Conservation (phyloP, 768 basidiomycete genomes). For the Hirschioporus abietinus region DNA sequence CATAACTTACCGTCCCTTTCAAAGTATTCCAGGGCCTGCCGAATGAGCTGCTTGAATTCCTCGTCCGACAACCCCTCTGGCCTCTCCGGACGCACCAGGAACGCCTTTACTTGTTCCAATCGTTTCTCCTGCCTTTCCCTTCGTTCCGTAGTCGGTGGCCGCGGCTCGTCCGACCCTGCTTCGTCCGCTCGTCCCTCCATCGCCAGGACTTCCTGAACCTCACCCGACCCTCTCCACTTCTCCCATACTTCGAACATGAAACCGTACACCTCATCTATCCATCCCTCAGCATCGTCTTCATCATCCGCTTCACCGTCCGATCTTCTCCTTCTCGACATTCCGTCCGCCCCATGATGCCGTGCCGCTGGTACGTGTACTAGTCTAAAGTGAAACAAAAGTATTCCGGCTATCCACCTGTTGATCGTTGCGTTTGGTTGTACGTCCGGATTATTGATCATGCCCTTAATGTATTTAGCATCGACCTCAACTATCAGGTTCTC, state of each 20-base stretch:
- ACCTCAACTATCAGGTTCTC: slow-evolving; percentile 22
- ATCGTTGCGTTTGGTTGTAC: slow-evolving; percentile 30
- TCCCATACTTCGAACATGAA: not conserved
- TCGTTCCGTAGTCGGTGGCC: not conserved
- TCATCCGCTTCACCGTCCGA: slow-evolving; percentile 1
- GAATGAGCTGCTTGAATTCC: not conserved
- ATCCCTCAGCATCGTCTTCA: not conserved
- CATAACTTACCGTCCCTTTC: slow-evolving; percentile 11
- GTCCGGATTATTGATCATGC: slow-evolving; percentile 36
- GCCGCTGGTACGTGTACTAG: slow-evolving; percentile 31
- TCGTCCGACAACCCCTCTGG: not conserved
- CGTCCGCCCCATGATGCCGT: slow-evolving; percentile 18
- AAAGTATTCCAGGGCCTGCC: slow-evolving; percentile 8
- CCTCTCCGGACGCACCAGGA: not conserved
- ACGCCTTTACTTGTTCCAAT: not conserved
- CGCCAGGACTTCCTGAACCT: slow-evolving; percentile 14
- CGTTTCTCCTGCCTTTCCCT: not conserved
- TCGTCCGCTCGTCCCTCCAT: not conserved
- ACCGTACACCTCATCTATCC: not conserved
- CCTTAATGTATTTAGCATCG: slow-evolving; percentile 28
- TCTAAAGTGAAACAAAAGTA: slow-evolving; percentile 32
- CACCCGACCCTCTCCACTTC: slow-evolving; percentile 18
- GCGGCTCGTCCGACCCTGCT: not conserved
- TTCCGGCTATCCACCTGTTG: slow-evolving; percentile 38
- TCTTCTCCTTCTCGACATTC: slow-evolving; percentile 14